Evolutionary conservation across 1,284 basidiomycete species (phyloP), one percentile per base, ranked within the genome.

Genomic region (Moniliophthora roreri): DNA sequence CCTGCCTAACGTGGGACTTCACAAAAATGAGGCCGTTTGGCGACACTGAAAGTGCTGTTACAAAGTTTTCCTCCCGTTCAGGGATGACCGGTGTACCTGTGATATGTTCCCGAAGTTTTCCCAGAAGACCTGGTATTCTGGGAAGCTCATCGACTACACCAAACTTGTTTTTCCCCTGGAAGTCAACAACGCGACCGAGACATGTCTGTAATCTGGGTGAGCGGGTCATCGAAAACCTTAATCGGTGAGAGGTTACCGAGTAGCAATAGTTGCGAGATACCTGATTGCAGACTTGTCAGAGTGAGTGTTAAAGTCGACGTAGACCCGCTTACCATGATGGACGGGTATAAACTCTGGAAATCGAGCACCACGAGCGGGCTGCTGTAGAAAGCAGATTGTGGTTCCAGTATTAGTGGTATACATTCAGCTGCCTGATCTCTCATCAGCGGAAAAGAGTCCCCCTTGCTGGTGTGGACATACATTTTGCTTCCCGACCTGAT

Each of bases 1-100:
- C 93, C 66, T 86, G 89, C 28, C 96, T 82, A 3, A 98, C 87
- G 38, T 82, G 78, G 0, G 86, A 80, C 66, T 96, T 97, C 52
- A 94, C 92, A 67, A 95, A 98, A 69, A 98, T 83, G 60, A 98
- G 87, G 0, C 96, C 96, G 63, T 98, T 99, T 0, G 96, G 93
- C 3, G 93, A 87, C 52, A 97, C 95, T 96, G 26, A 53, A 21
- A 52, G 54, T 35, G 20, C 56, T 37, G 50, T 26, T 51, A 37
- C 23, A 16, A 16, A 40, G 40, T n/a, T n/a, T 38, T n/a, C 20
- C 8, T 21, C 45, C 23, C 16, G 8, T 11, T 15, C 35, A 35
- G 11, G 18, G 20, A 16, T 4, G 2, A 9, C 18, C 16, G 4
- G 68, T 79, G 60, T 53, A 90, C 93, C 81, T 26, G 79, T 87